Evolutionary conservation across 805 yeast genomes (phyloP).

Genomic region (Yarrowia sp.): DNA sequence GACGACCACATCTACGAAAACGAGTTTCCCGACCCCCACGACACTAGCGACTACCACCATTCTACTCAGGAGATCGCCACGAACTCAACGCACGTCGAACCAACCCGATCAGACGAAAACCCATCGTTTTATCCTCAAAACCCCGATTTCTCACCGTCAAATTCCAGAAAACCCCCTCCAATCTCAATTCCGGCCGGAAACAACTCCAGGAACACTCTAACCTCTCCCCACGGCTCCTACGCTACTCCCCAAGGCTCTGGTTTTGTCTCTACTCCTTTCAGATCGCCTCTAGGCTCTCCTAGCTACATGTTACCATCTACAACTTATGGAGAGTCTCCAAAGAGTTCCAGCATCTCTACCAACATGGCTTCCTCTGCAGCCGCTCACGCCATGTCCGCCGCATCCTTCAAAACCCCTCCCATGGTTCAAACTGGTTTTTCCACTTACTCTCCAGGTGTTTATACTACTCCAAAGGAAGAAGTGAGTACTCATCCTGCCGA

Average conservation of each 20-base stretch:
- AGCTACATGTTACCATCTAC: not conserved
- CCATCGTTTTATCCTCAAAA: not conserved
- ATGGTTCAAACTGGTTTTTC: not conserved
- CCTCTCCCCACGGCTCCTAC: too few species aligned
- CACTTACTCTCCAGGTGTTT: not conserved
- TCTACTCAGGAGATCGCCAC: not conserved
- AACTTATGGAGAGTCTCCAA: not conserved
- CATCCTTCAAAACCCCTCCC: not conserved
- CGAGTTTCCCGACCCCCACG: too few species aligned
- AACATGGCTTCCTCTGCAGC: not conserved
- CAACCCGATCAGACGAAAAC: not conserved
- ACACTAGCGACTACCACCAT: too few species aligned
- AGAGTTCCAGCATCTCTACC: too few species aligned
- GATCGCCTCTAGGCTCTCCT: not conserved
- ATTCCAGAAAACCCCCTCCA: not conserved
- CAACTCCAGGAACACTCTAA: too few species aligned
- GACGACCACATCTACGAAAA: not conserved
- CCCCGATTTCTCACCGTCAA: not conserved
- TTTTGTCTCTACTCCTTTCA: not conserved
- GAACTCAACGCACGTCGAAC: not conserved
- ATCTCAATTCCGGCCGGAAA: not conserved
- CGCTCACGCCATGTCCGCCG: not conserved
- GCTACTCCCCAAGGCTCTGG: too few species aligned
- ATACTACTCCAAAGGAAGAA: too few species aligned
- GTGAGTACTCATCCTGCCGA: not conserved